A percentile compares a stretch with the other conserved stretches of the same genome.
phyloP scores from a whole-genome alignment of 2,329 filamentous ascomycete species.

The Gnomoniopsis sp. region DNA sequence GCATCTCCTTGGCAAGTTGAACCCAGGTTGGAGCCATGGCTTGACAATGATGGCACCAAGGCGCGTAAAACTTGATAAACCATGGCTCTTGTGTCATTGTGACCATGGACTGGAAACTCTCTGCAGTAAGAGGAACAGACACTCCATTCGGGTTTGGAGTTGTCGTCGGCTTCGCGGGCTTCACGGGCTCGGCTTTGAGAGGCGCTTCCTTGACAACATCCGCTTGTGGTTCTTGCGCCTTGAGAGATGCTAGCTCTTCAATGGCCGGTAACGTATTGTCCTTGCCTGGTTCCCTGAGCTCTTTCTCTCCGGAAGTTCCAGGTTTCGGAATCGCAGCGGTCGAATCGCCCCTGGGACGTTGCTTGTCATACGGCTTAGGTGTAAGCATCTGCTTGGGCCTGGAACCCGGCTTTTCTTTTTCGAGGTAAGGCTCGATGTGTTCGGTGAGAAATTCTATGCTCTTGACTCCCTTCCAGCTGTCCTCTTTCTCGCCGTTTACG shows the following conservation, averaged over 20 bases:
- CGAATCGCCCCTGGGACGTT: conserved; percentile 13
- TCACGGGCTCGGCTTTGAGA: conserved; percentile 36
- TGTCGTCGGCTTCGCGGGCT: conserved; percentile 49
- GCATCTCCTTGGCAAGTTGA: conserved; percentile 87
- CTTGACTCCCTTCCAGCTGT: conserved; percentile 64
- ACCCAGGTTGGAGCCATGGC: conserved; percentile 87
- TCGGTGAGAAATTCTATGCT: conserved; percentile 62
- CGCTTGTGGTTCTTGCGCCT: conserved; percentile 20
- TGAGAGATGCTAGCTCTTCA: conserved; percentile 15
- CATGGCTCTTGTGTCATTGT: conserved; percentile 87
- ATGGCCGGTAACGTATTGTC: conserved; percentile 14
- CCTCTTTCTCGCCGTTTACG: conserved; percentile 69
- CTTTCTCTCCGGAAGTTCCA: conserved; percentile 23
- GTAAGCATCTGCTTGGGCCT: conserved; percentile 66
- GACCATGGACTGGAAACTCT: conserved; percentile 81
- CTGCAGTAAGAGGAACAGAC: conserved; percentile 73
- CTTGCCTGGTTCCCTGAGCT: conserved; percentile 28
- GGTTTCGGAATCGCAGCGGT: conserved; percentile 12
- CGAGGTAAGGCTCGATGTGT: conserved; percentile 73
- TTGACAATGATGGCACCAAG: conserved; percentile 96
- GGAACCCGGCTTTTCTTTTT: conserved; percentile 76
- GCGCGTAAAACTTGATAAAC: conserved; percentile 99
- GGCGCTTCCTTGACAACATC: conserved; percentile 27
- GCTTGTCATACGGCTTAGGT: conserved; percentile 66
- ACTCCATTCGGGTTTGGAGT: conserved; percentile 72